Conservation (phyloP, 1,284 basidiomycete species). For the Earliella scabrosa region DNA sequence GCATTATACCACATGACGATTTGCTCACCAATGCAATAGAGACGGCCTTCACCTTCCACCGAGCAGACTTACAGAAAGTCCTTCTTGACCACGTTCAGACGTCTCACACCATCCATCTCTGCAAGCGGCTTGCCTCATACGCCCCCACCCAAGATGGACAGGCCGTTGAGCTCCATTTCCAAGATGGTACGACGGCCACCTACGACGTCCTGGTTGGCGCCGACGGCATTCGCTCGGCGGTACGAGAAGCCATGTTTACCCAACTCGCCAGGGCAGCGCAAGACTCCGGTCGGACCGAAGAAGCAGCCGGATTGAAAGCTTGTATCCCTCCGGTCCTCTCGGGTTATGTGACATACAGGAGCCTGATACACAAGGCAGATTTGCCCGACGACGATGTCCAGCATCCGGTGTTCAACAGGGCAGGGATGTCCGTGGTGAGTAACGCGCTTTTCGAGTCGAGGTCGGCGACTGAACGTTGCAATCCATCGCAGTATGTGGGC, state of each 20-base stretch:
- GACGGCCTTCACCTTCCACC: constrained; percentile 48
- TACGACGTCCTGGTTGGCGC: constrained; percentile 56
- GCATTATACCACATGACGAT: too few species aligned
- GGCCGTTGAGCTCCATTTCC: constrained; percentile 46
- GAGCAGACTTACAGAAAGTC: constrained; percentile 53
- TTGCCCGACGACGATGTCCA: background rate
- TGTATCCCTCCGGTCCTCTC: background rate
- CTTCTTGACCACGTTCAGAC: constrained; percentile 39
- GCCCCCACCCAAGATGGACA: constrained; percentile 31
- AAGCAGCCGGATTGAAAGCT: background rate
- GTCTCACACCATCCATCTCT: background rate
- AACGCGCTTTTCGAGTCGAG: too few species aligned
- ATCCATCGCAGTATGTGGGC: too few species aligned
- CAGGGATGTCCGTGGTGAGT: background rate
- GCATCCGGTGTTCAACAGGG: background rate
- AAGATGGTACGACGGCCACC: constrained; percentile 47
- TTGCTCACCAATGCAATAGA: constrained; percentile 34
- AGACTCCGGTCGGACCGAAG: constrained; percentile 19
- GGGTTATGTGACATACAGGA: background rate
- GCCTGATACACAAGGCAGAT: background rate
- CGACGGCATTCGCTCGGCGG: constrained; percentile 52
- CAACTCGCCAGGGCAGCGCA: constrained; percentile 12
- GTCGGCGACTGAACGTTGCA: too few species aligned
- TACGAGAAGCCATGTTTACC: constrained; percentile 27
- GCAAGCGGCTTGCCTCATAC: constrained; percentile 53